Base-by-base conservation (phyloP, 2,329 filamentous ascomycete genomes). In the Madurella fahalii region DNA sequence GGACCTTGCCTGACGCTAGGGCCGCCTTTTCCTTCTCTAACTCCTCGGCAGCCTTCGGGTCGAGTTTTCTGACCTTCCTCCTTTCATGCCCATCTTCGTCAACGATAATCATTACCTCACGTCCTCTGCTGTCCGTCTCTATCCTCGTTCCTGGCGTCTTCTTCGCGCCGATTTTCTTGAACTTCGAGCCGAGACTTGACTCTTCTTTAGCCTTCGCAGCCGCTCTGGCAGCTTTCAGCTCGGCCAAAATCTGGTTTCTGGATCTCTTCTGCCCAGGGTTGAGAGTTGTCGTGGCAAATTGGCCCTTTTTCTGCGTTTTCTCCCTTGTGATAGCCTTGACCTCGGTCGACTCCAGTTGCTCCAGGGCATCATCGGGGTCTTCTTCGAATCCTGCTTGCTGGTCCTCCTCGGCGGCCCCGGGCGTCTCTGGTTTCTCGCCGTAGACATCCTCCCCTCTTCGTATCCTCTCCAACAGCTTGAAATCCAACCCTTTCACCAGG, bases 401-500 rank as follows among this genome's bases (percentile, higher is more conserved):
- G n/a, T 86, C 71, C 60, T 83, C 76, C 25, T 73, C 65, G n/a
- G 61, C 65, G 5, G 61, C 63, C 44, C 70, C 68, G 5, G 60
- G 58, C 2, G 64, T 49, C 3, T 68, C 58, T 16, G 48, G n/a
- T 9, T 64, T 66, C 8, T 73, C 70, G n/a, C 65, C 69, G 61
- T 77, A 79, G 1, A 90, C 78, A 69, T 92, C 74, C 68, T 91
- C 88, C 40, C 87, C 89, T 52, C 78, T 80, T 57, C 80, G 80
- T 56, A 88, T 79, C 61, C 85, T 78, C 68, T 88, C 82, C 30
- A 92, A 74, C 12, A 97, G 75, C 69, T 88, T 87, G 68, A 90
- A 88, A 71, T 99, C 94, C 47, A 99, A 72, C 0, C 94, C 94
- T 68, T 96, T 97, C 46, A 97, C 86, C 61, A 96, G 72, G 76